Base-by-base conservation (phyloP, 441 rosid genomes). In the Pelargonium australe region DNA sequence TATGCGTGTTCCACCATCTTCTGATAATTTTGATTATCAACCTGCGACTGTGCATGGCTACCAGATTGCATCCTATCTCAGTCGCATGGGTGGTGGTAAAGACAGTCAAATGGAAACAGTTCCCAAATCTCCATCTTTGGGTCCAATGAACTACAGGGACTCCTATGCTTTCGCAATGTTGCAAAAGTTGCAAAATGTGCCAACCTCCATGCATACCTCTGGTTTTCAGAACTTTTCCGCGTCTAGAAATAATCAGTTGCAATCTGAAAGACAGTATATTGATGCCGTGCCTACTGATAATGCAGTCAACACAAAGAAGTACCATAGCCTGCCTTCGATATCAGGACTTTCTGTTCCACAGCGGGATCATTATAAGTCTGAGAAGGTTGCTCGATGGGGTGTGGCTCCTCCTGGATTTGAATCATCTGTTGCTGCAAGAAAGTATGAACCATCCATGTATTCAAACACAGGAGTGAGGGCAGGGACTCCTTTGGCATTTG, bases 1-100 rank as follows among this genome's bases (percentile, higher is more conserved):
- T 63, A 43, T 75, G 68, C 75, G 78, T 11, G 60, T 67, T 25
- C 78, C 75, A 58, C 86, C 87, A 14, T 78, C 94, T 64, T 76
- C 88, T 66, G 90, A 85, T 64, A 76, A 76, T 65, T 71, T 88
- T 88, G 87, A 83, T 68, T 78, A 80, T 70, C 99, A 87, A 78
- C 98, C 97, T 70, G 92, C 90, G 16, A 89, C 98, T 0, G 81
- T 92, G 10, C 98, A 90, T 69, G 93, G 96, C 64, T 86, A 79
- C 82, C 95, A 85, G 82, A 67, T 90, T 37, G 83, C 85, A 65
- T 87, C 96, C 7, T 79, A 78, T 66, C 79, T 82, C 19, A 81
- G 77, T 76, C 84, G 63, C 72, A 76, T 86, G 45, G 45, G 45
- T 41, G 88, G 86, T 0, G 88, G 86, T 0, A 87, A 81, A 73